These are phyloP conservation scores for Penicillium sp. DNA, from an alignment of 2,329 filamentous ascomycete species.

Conservation along the genomic window DNA sequence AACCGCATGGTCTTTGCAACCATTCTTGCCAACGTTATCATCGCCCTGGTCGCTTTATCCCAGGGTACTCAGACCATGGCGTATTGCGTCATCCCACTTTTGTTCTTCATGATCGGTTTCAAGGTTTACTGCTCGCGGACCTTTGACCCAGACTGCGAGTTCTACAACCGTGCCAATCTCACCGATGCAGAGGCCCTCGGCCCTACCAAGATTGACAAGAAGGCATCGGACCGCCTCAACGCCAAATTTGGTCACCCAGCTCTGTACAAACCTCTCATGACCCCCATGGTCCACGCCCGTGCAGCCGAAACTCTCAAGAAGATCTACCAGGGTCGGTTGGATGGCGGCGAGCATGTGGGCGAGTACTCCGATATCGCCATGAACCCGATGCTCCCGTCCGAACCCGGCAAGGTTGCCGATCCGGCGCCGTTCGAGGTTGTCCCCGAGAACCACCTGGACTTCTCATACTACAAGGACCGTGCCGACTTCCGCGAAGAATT, in stretches of 20 bases:
- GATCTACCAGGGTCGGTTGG: conserved; percentile 78
- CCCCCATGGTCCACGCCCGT: conserved; percentile 92
- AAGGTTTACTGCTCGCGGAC: conserved; percentile 76
- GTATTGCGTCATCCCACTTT: conserved; percentile 69
- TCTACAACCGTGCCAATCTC: conserved; percentile 69
- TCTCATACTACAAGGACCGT: conserved; percentile 86
- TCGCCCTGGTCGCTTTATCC: conserved; percentile 73
- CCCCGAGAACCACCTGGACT: conserved; percentile 80
- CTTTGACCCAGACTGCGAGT: conserved; percentile 80
- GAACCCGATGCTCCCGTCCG: conserved; percentile 69
- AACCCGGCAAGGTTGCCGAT: conserved; percentile 55
- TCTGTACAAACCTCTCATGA: conserved; percentile 83
- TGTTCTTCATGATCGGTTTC: conserved; percentile 76
- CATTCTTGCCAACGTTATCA: conserved; percentile 75
- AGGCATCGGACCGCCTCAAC: conserved; percentile 64
- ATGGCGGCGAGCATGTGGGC: conserved; percentile 43
- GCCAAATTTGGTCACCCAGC: conserved; percentile 81
- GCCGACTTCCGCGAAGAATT: conserved; percentile 85
- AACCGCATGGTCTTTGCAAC: conserved; percentile 87
- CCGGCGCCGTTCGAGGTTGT: conserved; percentile 86
- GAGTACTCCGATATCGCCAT: conserved; percentile 75
- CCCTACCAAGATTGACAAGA: conserved; percentile 38
- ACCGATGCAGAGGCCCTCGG: conserved; percentile 49
- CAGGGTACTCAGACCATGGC: conserved; percentile 67
- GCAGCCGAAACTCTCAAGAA: conserved; percentile 83